phyloP scores from a whole-genome alignment of 2,329 filamentous ascomycete genomes.

The Ramularia endophylla region DNA sequence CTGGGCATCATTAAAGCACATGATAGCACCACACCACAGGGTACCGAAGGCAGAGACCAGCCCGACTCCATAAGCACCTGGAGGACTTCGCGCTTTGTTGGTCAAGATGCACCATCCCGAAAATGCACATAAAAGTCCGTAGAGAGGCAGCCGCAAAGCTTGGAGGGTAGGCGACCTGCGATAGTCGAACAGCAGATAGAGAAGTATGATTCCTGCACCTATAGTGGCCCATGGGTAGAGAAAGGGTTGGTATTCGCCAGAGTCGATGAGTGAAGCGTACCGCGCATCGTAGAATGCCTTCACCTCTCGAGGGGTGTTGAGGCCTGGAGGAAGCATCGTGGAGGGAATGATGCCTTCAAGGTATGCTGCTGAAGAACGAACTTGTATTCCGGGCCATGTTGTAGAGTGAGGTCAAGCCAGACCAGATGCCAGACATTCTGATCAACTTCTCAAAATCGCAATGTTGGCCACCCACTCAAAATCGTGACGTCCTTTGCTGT shows the following conservation, averaged over 20 bases:
- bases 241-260: slow-evolving; percentile 38
- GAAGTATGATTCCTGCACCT: slow-evolving; percentile 38
- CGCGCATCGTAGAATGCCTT: slow-evolving; percentile 32
- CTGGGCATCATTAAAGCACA: slow-evolving; percentile 52
- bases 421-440: too few species aligned
- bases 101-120: slow-evolving; percentile 40
- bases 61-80: slow-evolving; percentile 50
- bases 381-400: background rate
- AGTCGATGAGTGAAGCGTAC: slow-evolving; percentile 35
- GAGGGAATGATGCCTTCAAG: background rate
- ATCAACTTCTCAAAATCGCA: background rate
- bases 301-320: slow-evolving; percentile 23
- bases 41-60: slow-evolving; percentile 49
- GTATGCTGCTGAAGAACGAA: background rate
- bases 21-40: slow-evolving; percentile 47
- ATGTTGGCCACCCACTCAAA: background rate
- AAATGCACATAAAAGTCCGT: slow-evolving; percentile 38
- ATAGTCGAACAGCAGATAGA: slow-evolving; percentile 49
- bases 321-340: slow-evolving; percentile 25
- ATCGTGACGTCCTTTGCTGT: background rate
- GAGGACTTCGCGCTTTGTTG: slow-evolving; percentile 45
- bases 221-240: slow-evolving; percentile 39
- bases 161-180: slow-evolving; percentile 34
- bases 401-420: too few species aligned
- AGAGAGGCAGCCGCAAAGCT: slow-evolving; percentile 41